These are phyloP conservation scores for Mitragyna speciosa DNA, from an alignment of 257 asterid genomes.

Conservation along the genomic window DNA sequence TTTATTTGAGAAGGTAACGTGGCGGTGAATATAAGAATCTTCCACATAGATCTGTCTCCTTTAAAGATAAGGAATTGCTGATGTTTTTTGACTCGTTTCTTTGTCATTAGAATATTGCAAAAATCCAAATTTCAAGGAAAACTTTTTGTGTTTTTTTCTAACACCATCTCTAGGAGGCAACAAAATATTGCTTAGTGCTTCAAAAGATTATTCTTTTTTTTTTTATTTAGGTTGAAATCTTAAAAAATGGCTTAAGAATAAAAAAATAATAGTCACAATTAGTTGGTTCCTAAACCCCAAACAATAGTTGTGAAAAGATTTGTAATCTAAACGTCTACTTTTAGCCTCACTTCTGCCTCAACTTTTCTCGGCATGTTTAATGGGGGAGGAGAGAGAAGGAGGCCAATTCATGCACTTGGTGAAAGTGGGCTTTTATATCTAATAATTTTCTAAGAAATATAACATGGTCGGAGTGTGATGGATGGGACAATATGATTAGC, in stretches of 20 bases:
- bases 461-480: conserved; percentile 29
- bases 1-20: neutral
- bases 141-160: neutral
- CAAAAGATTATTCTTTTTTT: neutral
- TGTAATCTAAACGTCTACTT: conserved; percentile 25
- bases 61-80: neutral
- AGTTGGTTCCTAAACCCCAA: conserved; percentile 5
- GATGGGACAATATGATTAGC: conserved; percentile 47
- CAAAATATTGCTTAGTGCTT: neutral
- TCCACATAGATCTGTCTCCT: conserved; percentile 5
- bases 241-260: neutral
- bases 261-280: neutral
- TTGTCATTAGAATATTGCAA: neutral
- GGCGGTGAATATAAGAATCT: conserved; percentile 1
- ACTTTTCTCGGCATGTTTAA: conserved; percentile 52
- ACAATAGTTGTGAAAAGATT: conserved; percentile 14
- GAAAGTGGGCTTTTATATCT: conserved; percentile 16
- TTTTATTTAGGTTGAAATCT: neutral
- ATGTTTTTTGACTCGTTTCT: neutral
- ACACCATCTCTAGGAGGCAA: neutral
- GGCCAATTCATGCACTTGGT: conserved; percentile 37
- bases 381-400: conserved; percentile 36
- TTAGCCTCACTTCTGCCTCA: conserved; percentile 54
- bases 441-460: conserved; percentile 23
- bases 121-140: conserved; percentile 2